These are phyloP conservation scores for Penicillium fimorum DNA, from an alignment of 495 filamentous ascomycete species.

Conservation along the genomic window DNA sequence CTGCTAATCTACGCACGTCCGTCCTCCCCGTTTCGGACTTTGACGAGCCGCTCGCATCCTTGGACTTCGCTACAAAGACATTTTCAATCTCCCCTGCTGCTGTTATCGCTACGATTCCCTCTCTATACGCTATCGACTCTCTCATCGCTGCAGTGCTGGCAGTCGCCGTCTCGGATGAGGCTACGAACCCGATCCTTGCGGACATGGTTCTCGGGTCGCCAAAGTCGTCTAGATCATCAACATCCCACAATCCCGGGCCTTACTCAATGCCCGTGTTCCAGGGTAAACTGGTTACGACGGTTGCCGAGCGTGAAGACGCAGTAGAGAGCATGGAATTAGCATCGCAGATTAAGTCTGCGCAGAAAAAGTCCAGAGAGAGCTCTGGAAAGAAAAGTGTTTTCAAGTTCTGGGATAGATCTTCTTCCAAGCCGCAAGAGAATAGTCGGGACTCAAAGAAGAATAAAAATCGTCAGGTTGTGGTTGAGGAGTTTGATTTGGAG, in stretches of 20 bases:
- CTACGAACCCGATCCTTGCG: slow-evolving; percentile 38
- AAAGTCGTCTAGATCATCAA: slow-evolving; percentile 3
- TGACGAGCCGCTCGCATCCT: slow-evolving; percentile 46
- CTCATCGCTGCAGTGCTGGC: slow-evolving; percentile 65
- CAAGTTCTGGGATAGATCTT: slow-evolving; percentile 23
- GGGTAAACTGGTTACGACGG: slow-evolving; percentile 37
- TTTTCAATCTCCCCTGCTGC: slow-evolving; percentile 47
- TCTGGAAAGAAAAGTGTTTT: slow-evolving; percentile 20
- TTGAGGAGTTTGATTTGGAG: slow-evolving; percentile 49
- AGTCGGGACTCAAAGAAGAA: slow-evolving; percentile 22
- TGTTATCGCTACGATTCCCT: slow-evolving; percentile 45
- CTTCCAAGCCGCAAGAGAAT: slow-evolving; percentile 1
- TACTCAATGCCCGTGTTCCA: slow-evolving; percentile 21
- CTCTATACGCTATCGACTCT: slow-evolving; percentile 75
- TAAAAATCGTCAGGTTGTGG: slow-evolving; percentile 30
- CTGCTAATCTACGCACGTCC: slow-evolving; percentile 43
- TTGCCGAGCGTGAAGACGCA: slow-evolving; percentile 45
- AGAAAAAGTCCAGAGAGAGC: slow-evolving; percentile 9
- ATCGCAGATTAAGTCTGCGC: slow-evolving; percentile 30
- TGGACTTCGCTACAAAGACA: slow-evolving; percentile 50
- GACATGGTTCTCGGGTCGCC: slow-evolving; percentile 35
- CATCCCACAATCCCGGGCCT: slow-evolving; percentile 3
- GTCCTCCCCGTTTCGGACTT: slow-evolving; percentile 42
- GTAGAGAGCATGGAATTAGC: slow-evolving; percentile 34
- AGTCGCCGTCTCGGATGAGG: slow-evolving; percentile 63